A percentile compares a stretch with the other conserved stretches of the same genome.
phyloP scores from a whole-genome alignment of 2,329 filamentous ascomycete species.

The Fusarium neocosmosporiellum region DNA sequence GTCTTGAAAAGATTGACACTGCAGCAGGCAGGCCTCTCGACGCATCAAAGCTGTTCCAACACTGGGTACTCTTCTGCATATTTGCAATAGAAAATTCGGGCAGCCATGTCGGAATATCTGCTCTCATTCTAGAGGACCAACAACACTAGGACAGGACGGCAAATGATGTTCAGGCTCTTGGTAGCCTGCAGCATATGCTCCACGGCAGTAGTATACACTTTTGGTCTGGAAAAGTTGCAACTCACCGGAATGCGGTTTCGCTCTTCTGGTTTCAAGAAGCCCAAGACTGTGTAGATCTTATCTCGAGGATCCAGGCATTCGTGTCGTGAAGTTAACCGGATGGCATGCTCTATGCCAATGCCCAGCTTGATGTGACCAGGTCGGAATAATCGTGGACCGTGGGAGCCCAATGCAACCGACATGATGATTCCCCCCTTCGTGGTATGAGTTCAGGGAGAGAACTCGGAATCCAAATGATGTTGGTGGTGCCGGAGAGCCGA shows the following conservation, averaged over 20 bases:
- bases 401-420: not conserved
- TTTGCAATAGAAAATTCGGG: not conserved
- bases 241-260: not conserved
- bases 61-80: not conserved
- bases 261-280: not conserved
- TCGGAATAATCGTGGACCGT: not conserved
- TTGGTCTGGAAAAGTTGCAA: not conserved
- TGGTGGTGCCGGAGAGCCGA: not conserved
- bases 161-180: not conserved
- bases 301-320: not conserved
- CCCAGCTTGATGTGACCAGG: not conserved
- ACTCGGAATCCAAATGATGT: not conserved
- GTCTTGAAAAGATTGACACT: not conserved
- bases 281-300: not conserved
- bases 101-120: not conserved
- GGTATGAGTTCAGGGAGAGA: not conserved
- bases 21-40: not conserved
- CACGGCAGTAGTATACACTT: not conserved
- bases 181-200: not conserved
- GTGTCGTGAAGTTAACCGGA: not conserved
- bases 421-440: not conserved
- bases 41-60: not conserved
- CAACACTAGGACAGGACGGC: not conserved
- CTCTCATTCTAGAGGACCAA: not conserved
- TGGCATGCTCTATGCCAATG: not conserved